Conservation (phyloP, 768 basidiomycete species). For the Leccinum disarticulatum region DNA sequence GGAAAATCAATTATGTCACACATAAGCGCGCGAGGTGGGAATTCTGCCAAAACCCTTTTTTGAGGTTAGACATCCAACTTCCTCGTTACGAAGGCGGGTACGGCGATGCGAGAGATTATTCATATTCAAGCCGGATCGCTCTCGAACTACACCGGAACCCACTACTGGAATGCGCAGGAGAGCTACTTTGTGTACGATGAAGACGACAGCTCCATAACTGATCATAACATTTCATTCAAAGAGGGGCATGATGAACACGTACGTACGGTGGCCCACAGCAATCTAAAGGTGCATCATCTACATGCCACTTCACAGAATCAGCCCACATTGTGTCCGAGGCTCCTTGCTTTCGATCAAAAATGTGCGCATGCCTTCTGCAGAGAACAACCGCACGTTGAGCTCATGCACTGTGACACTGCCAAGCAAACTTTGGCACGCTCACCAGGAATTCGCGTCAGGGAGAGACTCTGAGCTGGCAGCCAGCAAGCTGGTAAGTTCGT, state of each 20-base stretch:
- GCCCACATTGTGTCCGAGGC: conserved; percentile 55
- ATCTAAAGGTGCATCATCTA: not conserved
- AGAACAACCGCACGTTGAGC: conserved; percentile 3
- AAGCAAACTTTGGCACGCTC: conserved; percentile 69
- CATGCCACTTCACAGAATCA: conserved; percentile 25
- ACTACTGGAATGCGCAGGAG: conserved; percentile 84
- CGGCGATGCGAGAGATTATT: conserved; percentile 70
- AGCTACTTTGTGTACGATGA: conserved; percentile 57
- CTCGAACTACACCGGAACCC: conserved; percentile 69
- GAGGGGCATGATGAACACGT: conserved; percentile 57
- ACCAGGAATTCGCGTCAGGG: conserved; percentile 40
- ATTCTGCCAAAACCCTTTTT: not conserved
- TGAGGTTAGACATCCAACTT: not conserved
- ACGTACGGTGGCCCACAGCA: conserved; percentile 20
- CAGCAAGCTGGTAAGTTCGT: conserved; percentile 20
- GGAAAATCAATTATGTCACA: not conserved
- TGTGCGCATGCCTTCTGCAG: conserved; percentile 35
- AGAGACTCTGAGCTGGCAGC: conserved; percentile 16
- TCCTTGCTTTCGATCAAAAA: conserved; percentile 68
- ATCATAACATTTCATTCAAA: conserved; percentile 63
- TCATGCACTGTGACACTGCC: conserved; percentile 7
- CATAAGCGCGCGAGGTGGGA: conserved; percentile 4
- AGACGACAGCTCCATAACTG: conserved; percentile 42
- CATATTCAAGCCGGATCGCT: conserved; percentile 72
- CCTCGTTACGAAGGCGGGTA: not conserved